phyloP scores from a whole-genome alignment of 2,329 filamentous ascomycete genomes.

The Coniella lustricola region DNA sequence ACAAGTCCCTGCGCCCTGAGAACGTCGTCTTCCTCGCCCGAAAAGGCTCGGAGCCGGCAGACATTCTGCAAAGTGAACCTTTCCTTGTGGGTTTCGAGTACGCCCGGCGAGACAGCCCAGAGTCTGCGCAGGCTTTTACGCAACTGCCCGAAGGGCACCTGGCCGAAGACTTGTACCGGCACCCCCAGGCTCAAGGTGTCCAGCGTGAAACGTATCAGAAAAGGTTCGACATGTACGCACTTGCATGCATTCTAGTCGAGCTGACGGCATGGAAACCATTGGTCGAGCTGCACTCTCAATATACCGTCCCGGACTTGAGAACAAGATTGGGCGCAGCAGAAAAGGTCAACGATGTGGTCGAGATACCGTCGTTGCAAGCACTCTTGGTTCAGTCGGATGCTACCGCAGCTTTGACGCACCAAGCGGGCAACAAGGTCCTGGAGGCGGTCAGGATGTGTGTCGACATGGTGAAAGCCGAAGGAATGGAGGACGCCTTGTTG shows the following conservation, averaged over 20 bases:
- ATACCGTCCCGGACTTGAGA: conserved; percentile 1
- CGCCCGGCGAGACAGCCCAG: conserved; percentile 9
- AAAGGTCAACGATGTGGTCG: conserved; percentile 1
- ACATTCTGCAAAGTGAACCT: conserved; percentile 16
- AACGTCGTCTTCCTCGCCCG: conserved; percentile 23
- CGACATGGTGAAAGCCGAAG: not conserved
- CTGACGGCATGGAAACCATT: conserved; percentile 15
- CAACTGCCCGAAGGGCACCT: conserved; percentile 17
- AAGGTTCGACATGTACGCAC: conserved; percentile 19
- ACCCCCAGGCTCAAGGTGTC: conserved; percentile 16
- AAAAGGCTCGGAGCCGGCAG: conserved; percentile 10
- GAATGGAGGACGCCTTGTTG: conserved; percentile 1
- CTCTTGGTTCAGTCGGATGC: conserved; percentile 4
- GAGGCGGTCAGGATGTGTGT: not conserved
- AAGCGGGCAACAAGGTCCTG: not conserved
- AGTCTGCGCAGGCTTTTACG: conserved; percentile 15
- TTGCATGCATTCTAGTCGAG: conserved; percentile 17
- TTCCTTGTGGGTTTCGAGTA: conserved; percentile 19
- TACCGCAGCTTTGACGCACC: conserved; percentile 1
- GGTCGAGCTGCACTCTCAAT: conserved; percentile 11
- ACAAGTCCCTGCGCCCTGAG: conserved; percentile 24
- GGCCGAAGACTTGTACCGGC: conserved; percentile 18
- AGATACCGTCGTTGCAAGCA: conserved; percentile 1
- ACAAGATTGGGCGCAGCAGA: conserved; percentile 1
- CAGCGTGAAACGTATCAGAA: conserved; percentile 18